Percentiles rank a stretch among this genome's conserved stretches.
These are phyloP conservation scores for Hygrocybe coccinea DNA, from an alignment of 768 basidiomycete species.

Conservation along the genomic window DNA sequence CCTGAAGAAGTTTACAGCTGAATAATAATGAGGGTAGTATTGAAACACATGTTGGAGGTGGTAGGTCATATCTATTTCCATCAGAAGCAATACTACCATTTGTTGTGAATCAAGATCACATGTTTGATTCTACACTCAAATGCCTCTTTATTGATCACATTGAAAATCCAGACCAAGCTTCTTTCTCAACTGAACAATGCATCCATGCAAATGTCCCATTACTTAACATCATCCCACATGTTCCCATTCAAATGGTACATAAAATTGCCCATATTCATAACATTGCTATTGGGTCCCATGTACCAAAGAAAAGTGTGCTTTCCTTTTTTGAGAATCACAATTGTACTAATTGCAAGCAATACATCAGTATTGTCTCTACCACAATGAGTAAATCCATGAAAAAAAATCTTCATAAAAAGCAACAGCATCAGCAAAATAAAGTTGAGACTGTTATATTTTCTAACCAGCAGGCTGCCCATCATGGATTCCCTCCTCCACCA, in stretches of 20 bases:
- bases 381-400: neutral
- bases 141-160: constrained; percentile 3
- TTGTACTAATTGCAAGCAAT: neutral
- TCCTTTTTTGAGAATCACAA: neutral
- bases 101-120: neutral
- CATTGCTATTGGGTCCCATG: neutral
- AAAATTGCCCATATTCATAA: neutral
- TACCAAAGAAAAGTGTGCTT: neutral
- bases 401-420: neutral
- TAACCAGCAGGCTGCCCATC: constrained; percentile 17
- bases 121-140: neutral
- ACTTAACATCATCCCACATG: neutral
- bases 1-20: neutral
- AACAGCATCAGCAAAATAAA: neutral
- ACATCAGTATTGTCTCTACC: neutral
- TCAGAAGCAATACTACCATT: neutral
- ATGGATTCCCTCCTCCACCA: constrained; percentile 4
- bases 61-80: neutral
- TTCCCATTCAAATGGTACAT: neutral
- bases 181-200: neutral
- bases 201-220: constrained; percentile 1
- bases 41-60: neutral
- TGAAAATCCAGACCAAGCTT: neutral
- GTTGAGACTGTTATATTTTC: constrained; percentile 7
- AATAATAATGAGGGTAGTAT: too few species aligned